Percentiles rank a stretch among this genome's conserved stretches.
Conservation (phyloP, 2,329 filamentous ascomycete species). For the Hypomyces perniciosus region DNA sequence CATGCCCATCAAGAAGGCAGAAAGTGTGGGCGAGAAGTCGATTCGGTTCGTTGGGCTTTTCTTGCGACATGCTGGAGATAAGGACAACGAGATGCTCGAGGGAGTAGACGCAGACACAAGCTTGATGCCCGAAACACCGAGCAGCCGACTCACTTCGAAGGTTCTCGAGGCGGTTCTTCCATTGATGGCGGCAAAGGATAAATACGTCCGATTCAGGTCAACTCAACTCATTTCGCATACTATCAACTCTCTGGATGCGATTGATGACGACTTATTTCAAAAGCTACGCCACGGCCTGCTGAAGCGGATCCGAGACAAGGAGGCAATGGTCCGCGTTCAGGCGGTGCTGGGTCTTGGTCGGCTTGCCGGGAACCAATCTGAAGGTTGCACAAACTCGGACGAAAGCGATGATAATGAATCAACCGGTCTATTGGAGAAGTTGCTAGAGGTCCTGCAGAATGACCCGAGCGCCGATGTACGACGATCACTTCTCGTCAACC, state of each 20-base stretch:
- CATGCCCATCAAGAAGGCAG: slow-evolving; percentile 85
- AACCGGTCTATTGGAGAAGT: slow-evolving; percentile 69
- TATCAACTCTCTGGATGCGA: slow-evolving; percentile 84
- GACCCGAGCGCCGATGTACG: slow-evolving; percentile 92
- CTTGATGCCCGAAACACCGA: slow-evolving; percentile 75
- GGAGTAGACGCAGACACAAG: slow-evolving; percentile 63
- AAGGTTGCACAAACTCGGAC: slow-evolving; percentile 63
- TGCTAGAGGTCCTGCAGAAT: slow-evolving; percentile 84
- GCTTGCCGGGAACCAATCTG: slow-evolving; percentile 70
- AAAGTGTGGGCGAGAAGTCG: slow-evolving; percentile 77
- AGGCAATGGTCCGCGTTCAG: slow-evolving; percentile 85
- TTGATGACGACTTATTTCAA: slow-evolving; percentile 88
- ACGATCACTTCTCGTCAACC: slow-evolving; percentile 78
- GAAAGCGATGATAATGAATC: slow-evolving; percentile 59
- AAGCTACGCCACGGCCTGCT: slow-evolving; percentile 72
- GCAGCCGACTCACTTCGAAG: slow-evolving; percentile 66
- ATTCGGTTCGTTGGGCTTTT: slow-evolving; percentile 87
- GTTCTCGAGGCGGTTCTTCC: slow-evolving; percentile 70
- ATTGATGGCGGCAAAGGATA: slow-evolving; percentile 82
- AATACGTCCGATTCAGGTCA: slow-evolving; percentile 80
- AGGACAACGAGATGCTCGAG: slow-evolving; percentile 63
- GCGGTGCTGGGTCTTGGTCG: slow-evolving; percentile 86
- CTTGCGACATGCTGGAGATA: slow-evolving; percentile 64
- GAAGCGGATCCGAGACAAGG: slow-evolving; percentile 87
- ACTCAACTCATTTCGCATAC: slow-evolving; percentile 88